Conservation (phyloP, 2,329 filamentous ascomycete genomes). For the Truncatella angustata region DNA sequence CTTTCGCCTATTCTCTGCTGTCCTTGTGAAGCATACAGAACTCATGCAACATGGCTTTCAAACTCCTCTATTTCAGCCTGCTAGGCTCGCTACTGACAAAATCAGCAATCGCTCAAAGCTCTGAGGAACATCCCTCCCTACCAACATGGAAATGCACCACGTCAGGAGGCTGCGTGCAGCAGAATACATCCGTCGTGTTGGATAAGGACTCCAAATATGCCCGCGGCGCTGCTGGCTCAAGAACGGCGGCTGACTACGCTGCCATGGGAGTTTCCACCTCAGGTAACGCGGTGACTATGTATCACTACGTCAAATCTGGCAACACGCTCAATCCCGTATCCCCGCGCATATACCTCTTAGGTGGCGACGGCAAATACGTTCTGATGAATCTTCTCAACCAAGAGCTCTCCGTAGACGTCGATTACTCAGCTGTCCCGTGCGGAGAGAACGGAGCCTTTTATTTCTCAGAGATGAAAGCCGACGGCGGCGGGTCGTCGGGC, state of each 20-base stretch:
- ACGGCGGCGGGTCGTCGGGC: constrained; percentile 54
- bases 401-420: constrained; percentile 65
- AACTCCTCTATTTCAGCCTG: not conserved
- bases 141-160: constrained; percentile 51
- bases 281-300: not conserved
- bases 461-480: constrained; percentile 60
- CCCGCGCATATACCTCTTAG: constrained; percentile 56
- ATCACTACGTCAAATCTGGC: not conserved
- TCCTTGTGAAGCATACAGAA: not conserved
- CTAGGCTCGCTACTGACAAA: not conserved
- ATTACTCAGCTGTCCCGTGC: constrained; percentile 62
- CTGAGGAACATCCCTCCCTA: constrained; percentile 41
- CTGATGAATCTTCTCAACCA: constrained; percentile 55
- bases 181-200: constrained; percentile 49
- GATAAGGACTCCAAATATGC: constrained; percentile 43
- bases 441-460: constrained; percentile 67
- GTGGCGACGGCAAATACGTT: constrained; percentile 52
- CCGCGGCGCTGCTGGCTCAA: constrained; percentile 31
- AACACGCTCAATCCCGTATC: not conserved
- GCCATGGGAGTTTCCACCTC: constrained; percentile 22
- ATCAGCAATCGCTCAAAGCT: not conserved
- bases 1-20: not conserved
- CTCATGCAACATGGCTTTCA: not conserved
- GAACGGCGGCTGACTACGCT: constrained; percentile 48
- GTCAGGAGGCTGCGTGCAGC: constrained; percentile 42